Percentiles rank a stretch among this genome's conserved stretches.
phyloP scores from a whole-genome alignment of 768 basidiomycete species.

The Podaxis mareebaensis region DNA sequence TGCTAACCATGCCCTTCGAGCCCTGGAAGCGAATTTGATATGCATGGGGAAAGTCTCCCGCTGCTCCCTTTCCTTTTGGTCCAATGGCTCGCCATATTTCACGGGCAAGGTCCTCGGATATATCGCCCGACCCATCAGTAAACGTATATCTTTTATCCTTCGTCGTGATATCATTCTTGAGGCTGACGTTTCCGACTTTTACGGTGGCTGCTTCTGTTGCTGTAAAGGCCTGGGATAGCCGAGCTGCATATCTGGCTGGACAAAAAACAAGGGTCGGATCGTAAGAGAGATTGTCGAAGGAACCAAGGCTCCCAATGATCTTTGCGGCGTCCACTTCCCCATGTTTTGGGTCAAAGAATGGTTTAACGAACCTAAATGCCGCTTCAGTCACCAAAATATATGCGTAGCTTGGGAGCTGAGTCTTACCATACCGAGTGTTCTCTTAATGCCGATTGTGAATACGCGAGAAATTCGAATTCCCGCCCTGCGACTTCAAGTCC shows the following conservation, averaged over 20 bases:
- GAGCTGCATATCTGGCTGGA: constrained; percentile 68
- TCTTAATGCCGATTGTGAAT: constrained; percentile 71
- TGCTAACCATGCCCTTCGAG: constrained; percentile 61
- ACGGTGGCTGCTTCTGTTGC: constrained; percentile 58
- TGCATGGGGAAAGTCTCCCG: constrained; percentile 42
- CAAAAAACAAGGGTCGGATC: constrained; percentile 50
- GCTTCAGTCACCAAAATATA: background rate
- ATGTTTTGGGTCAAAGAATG: constrained; percentile 38
- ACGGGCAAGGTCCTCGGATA: constrained; percentile 54
- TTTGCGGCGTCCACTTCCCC: constrained; percentile 37
- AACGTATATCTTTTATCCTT: constrained; percentile 42
- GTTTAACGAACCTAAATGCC: constrained; percentile 55
- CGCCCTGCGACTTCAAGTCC: constrained; percentile 55
- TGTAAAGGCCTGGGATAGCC: constrained; percentile 73
- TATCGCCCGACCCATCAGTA: constrained; percentile 70
- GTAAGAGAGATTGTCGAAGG: constrained; percentile 45
- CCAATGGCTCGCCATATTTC: constrained; percentile 44
- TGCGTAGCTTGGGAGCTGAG: background rate
- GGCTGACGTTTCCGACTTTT: constrained; percentile 43
- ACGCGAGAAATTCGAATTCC: constrained; percentile 62
- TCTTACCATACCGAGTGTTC: constrained; percentile 57
- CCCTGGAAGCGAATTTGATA: constrained; percentile 63
- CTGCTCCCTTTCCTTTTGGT: constrained; percentile 26
- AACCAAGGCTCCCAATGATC: constrained; percentile 57
- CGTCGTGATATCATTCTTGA: constrained; percentile 33